Evolutionary conservation across 192 early-diverging fungal genomes (phyloP).

Genomic region (Backusella parvicylindrica): DNA sequence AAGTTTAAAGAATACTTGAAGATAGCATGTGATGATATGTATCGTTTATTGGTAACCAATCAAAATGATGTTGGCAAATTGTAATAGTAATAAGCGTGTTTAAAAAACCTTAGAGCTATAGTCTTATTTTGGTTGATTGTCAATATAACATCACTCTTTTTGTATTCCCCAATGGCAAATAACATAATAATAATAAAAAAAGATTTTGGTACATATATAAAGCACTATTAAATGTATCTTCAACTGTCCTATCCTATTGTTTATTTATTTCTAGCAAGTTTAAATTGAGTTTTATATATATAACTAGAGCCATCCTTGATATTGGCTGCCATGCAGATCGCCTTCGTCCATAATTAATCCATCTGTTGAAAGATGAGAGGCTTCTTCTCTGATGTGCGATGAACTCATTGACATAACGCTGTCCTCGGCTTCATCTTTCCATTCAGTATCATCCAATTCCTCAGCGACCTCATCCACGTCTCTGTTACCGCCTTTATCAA

Average conservation of each 20-base stretch:
- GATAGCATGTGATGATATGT: constrained; percentile 51
- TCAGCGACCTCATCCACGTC: neutral
- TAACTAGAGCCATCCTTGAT: neutral
- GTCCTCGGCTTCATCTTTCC: neutral
- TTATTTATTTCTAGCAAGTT: neutral
- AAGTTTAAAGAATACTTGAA: neutral
- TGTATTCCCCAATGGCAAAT: too few relatives aligned
- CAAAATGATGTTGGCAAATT: neutral
- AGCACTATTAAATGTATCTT: too few relatives aligned
- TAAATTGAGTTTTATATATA: neutral
- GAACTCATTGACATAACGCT: neutral
- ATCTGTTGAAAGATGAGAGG: neutral
- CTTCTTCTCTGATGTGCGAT: neutral
- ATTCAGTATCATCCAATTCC: neutral
- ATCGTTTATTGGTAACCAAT: neutral
- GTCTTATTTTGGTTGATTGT: too few relatives aligned
- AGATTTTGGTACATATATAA: too few relatives aligned
- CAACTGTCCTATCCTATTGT: too few relatives aligned
- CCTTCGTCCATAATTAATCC: neutral
- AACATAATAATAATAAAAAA: too few relatives aligned
- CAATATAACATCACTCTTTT: too few relatives aligned
- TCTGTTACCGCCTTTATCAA: neutral
- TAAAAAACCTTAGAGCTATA: too few relatives aligned
- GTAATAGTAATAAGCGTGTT: neutral
- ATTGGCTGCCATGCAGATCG: neutral